Evolutionary conservation across 2,329 filamentous ascomycete species (phyloP), one percentile per base, ranked within the genome.

Genomic region (Aspergillus puulaauensis): DNA sequence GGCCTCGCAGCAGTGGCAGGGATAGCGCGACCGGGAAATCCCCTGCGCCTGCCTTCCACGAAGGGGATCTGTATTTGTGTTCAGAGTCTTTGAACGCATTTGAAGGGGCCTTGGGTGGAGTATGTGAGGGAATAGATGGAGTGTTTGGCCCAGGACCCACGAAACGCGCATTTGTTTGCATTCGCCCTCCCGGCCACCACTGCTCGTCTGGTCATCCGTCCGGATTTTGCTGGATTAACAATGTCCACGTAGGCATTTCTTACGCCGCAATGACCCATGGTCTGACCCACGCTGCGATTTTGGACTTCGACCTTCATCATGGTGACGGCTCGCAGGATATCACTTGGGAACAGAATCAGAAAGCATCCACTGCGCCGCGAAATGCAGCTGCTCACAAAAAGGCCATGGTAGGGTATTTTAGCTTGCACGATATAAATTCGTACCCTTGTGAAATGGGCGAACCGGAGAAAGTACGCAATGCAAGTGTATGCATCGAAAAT

Each of bases 201-300:
- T 99, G 95, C 75, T 96, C 93, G 2, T 86, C 91, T 4, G 86
- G 89, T 50, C 88, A 89, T 66, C 95, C 95, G 0, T 97, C 93
- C 2, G 95, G 95, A 0, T 99, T 99, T 71, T 99, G 95, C 77
- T 99, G 95, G 93, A 79, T 99, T 51, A 99, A 99, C 74, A 99
- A 99, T 70, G 92, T 99, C 0, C 93, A 98, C 70, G 91, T 99
- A 21, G 95, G 93, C 0, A 96, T 99, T 63, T 90, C 96, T 73
- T 90, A 99, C 73, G 93, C 88, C 11, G 88, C 91, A 19, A 85
- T 93, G 61, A 84, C 83, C 40, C 90, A 99, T 69, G 92, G 90
- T 0, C 78, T 98, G 27, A 98, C 93, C 0, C 95, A 99, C 73
- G 93, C 93, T 0, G 95, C 91, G 11, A 98, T 96, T 61, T 86